phyloP scores from a whole-genome alignment of 805 yeast genomes.

The Kluyveromyces siamensis region DNA sequence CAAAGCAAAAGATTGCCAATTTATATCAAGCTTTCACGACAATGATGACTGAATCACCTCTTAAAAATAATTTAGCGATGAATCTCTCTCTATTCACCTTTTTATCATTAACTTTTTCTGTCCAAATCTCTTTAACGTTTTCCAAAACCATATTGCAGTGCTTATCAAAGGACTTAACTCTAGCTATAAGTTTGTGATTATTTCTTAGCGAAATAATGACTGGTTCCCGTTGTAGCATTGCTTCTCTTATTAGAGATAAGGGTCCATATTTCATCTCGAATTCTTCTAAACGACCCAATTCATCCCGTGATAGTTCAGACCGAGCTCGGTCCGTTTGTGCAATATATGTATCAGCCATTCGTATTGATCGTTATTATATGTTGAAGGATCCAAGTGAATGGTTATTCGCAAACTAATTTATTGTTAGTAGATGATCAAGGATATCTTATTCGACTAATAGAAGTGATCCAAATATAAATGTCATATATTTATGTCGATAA shows the following conservation, averaged over 20 bases:
- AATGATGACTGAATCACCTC: conserved; percentile 94
- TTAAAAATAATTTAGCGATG: conserved; percentile 76
- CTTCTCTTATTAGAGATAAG: conserved; percentile 74
- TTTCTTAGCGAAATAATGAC: conserved; percentile 86
- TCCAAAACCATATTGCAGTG: conserved; percentile 91
- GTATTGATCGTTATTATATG: neutral
- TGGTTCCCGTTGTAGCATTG: conserved; percentile 64
- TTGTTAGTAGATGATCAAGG: conserved; percentile 1
- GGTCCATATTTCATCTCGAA: conserved; percentile 90
- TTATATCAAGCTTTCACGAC: conserved; percentile 42
- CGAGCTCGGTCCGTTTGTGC: conserved; percentile 48
- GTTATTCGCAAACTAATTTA: neutral
- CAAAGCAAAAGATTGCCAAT: too few species aligned
- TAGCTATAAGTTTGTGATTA: conserved; percentile 83
- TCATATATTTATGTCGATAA: too few species aligned
- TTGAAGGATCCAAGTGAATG: neutral
- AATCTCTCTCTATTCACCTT: conserved; percentile 61
- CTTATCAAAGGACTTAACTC: conserved; percentile 90
- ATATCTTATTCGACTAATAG: neutral
- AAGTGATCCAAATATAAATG: neutral
- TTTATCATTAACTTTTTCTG: conserved; percentile 64
- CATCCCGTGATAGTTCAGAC: conserved; percentile 70
- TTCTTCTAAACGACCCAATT: conserved; percentile 75
- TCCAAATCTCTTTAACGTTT: conserved; percentile 76
- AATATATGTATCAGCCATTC: conserved; percentile 2